Base-by-base conservation (phyloP, 2,329 filamentous ascomycete genomes). In the Botrytis hyacinthi region DNA sequence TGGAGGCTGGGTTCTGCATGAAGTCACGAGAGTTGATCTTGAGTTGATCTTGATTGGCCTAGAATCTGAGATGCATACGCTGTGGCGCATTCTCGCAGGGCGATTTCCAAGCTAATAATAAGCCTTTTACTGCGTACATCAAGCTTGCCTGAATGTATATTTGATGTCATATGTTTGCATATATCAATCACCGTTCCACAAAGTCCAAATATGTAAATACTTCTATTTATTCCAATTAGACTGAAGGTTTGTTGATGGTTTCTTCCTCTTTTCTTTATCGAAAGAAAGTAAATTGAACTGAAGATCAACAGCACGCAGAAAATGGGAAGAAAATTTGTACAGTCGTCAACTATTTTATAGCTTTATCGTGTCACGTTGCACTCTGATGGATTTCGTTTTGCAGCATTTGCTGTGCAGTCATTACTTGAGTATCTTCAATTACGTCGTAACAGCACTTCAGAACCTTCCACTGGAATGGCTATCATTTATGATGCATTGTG, bases 11-110 rank as follows among this genome's bases (percentile, higher is more conserved):
- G 12, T 37, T 16, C 44, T 67, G 63, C 63, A 67, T 2, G 22
- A 29, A 51, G 32, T 67, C 44, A 67, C 44, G 44, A 67, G 22
- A 37, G 20, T 37, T 51, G 63, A 67, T 67, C 32, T n/a, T 67
- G 22, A 37, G 20, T 37, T 51, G 63, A 67, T 67, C 32, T n/a
- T 67, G 22, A 54, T 67, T 51, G 32, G 63, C 32, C 22, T 16
- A 54, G 14, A 20, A 67, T 40, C 7, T 12, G 12, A 67, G 32
- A 51, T 67, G 63, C 32, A 67, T 67, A 29, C 22, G 18, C n/a
- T 40, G 63, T 54, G 22, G 63, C 46, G 46, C 22, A 10, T 8
- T n/a, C 4, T 51, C n/a, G 35, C 63, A 37, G 22, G 20, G n/a
- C 22, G 22, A 65, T 63, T 63, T 40, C 18, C 61, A 44, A 44